These are phyloP conservation scores for Fraxinus velutina DNA, from an alignment of 305 asterid genomes.

Conservation along the genomic window DNA sequence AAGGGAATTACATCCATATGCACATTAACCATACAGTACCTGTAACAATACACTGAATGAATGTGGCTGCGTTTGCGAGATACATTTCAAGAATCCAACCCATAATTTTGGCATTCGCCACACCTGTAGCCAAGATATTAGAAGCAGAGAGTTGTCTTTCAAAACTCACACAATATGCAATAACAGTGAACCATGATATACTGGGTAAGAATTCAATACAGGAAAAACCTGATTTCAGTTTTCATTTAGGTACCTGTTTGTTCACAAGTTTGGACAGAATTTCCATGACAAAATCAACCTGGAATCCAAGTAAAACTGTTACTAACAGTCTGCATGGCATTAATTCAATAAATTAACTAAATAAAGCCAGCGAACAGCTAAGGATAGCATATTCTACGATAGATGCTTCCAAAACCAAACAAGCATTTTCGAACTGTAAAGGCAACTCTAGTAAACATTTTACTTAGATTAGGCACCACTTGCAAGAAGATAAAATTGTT, in stretches of 20 bases:
- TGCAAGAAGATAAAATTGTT: not conserved
- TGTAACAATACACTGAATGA: constrained; percentile 81
- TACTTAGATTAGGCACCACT: not conserved
- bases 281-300: constrained; percentile 94
- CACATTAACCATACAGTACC: constrained; percentile 41
- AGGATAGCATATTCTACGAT: not conserved
- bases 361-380: not conserved
- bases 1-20: constrained; percentile 9
- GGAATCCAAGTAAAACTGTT: constrained; percentile 29
- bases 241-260: constrained; percentile 61
- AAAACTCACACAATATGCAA: not conserved
- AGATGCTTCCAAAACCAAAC: not conserved
- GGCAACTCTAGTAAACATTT: not conserved
- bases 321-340: not conserved
- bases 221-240: constrained; percentile 7
- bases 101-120: constrained; percentile 95
- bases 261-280: constrained; percentile 80
- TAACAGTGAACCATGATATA: constrained; percentile 9
- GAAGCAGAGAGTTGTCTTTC: constrained; percentile 1
- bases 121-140: constrained; percentile 46
- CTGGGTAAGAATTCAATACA: not conserved
- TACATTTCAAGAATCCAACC: constrained; percentile 92
- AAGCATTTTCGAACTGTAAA: not conserved
- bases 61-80: constrained; percentile 93
- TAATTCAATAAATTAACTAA: constrained; percentile 1